Conservation (phyloP, 192 early-diverging fungal genomes). For the Backusella tuberculispora region DNA sequence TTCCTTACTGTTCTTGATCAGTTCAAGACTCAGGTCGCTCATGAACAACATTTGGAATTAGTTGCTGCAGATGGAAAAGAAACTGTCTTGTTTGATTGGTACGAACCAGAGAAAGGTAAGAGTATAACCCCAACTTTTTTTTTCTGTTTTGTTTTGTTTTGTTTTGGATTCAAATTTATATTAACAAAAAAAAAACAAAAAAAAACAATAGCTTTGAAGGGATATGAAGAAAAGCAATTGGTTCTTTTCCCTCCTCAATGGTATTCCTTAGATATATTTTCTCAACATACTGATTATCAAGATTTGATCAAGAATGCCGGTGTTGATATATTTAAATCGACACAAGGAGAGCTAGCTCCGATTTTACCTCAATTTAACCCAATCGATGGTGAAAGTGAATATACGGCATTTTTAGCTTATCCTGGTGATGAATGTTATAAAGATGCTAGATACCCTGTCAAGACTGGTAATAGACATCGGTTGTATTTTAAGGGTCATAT, state of each 20-base stretch:
- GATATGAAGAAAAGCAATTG: conserved; percentile 22
- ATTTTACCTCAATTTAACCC: conserved; percentile 29
- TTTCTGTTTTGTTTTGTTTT: too few species aligned
- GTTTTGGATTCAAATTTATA: too few species aligned
- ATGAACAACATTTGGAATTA: conserved; percentile 30
- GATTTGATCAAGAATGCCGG: conserved; percentile 31
- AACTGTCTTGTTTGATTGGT: conserved; percentile 66
- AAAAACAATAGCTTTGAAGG: conserved; percentile 21
- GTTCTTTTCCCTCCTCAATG: conserved; percentile 43
- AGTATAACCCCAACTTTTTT: neutral
- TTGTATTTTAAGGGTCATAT: conserved; percentile 29
- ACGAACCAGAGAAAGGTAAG: conserved; percentile 60
- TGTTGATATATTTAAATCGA: conserved; percentile 25
- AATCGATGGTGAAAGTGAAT: conserved; percentile 14
- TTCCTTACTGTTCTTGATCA: conserved; percentile 62
- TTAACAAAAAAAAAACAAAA: too few species aligned
- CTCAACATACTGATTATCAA: neutral
- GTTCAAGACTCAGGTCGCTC: conserved; percentile 21
- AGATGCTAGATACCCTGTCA: neutral
- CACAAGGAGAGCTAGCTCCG: neutral
- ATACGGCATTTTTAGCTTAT: conserved; percentile 27
- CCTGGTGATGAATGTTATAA: conserved; percentile 37
- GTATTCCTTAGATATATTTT: conserved; percentile 30
- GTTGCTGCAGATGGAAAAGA: conserved; percentile 63
- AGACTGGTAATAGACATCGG: conserved; percentile 22